Percentiles rank a stretch among this genome's conserved stretches.
Evolutionary conservation across 2,329 filamentous ascomycete genomes (phyloP).

Genomic region (Oidium heveae): DNA sequence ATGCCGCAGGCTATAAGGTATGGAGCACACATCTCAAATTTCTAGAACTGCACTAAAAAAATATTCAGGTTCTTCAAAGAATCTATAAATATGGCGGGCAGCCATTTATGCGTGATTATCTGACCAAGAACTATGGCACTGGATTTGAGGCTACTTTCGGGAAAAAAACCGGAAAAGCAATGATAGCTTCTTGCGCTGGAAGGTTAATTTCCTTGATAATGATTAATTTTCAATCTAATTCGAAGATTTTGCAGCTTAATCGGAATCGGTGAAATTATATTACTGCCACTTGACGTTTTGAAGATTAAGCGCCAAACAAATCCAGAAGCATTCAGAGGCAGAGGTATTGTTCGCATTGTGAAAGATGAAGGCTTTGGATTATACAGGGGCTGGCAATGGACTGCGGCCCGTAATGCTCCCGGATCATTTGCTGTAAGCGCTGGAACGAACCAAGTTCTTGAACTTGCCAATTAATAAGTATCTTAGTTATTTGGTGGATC

Average conservation of each 20-base stretch:
- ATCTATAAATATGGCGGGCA: slow-evolving; percentile 98
- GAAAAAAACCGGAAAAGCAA: slow-evolving; percentile 91
- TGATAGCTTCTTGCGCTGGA: slow-evolving; percentile 92
- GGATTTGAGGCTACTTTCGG: slow-evolving; percentile 78
- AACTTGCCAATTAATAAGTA: background rate
- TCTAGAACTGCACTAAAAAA: no score
- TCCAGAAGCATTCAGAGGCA: slow-evolving; percentile 87
- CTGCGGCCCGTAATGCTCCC: slow-evolving; percentile 84
- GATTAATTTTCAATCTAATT: background rate
- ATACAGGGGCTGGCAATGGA: slow-evolving; percentile 95
- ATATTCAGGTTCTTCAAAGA: slow-evolving; percentile 50
- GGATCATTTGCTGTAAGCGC: slow-evolving; percentile 79
- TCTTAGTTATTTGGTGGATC: slow-evolving; percentile 78
- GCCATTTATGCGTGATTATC: slow-evolving; percentile 78
- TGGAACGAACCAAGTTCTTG: background rate
- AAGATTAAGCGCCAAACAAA: slow-evolving; percentile 99
- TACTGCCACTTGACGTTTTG: slow-evolving; percentile 83
- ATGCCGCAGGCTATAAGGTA: slow-evolving; percentile 92
- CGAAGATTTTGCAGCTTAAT: slow-evolving; percentile 38
- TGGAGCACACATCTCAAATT: slow-evolving; percentile 2
- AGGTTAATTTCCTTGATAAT: slow-evolving; percentile 26
- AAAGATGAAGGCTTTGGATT: slow-evolving; percentile 84
- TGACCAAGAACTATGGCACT: slow-evolving; percentile 52
- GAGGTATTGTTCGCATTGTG: slow-evolving; percentile 73
- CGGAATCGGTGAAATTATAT: slow-evolving; percentile 88